Evolutionary conservation across 306 rosid species (phyloP).

Genomic region (Begonia loranthoides): DNA sequence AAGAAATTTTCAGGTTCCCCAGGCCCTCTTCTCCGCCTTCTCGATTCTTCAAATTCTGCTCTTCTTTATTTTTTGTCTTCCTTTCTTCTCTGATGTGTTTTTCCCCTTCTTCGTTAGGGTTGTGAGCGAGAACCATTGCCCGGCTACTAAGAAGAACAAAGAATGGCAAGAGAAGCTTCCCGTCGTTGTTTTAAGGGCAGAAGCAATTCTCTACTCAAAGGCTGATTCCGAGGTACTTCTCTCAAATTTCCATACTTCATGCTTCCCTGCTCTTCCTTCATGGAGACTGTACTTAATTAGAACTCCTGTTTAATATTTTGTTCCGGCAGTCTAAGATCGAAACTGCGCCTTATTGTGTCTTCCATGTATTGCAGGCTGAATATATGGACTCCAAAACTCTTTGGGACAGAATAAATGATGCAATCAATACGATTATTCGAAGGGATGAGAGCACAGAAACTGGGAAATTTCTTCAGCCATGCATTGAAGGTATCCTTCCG

Average conservation of each 20-base stretch:
- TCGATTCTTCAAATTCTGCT: too few species aligned
- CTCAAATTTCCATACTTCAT: not conserved
- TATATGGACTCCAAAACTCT: conserved; percentile 54
- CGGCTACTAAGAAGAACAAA: conserved; percentile 51
- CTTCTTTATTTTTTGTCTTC: too few species aligned
- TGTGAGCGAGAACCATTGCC: conserved; percentile 44
- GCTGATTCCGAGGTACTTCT: conserved; percentile 60
- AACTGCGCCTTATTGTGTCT: too few species aligned
- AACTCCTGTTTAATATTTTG: conserved; percentile 10
- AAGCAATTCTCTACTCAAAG: conserved; percentile 70
- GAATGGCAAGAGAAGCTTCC: conserved; percentile 84
- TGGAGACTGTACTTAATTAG: too few species aligned
- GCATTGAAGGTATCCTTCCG: conserved; percentile 62
- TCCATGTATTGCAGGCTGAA: too few species aligned
- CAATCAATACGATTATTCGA: conserved; percentile 52
- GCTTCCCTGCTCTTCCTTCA: too few species aligned
- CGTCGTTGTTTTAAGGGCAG: conserved; percentile 59
- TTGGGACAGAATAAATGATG: conserved; percentile 49
- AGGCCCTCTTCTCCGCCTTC: not conserved
- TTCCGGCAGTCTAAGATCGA: too few species aligned
- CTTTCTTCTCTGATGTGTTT: conserved; percentile 1
- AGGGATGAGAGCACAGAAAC: conserved; percentile 42
- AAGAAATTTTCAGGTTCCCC: conserved; percentile 64
- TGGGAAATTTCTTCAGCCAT: conserved; percentile 59
- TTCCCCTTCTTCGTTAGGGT: conserved; percentile 30